Base-by-base conservation (phyloP, 768 basidiomycete species). In the Sistotremastrum suecicum region DNA sequence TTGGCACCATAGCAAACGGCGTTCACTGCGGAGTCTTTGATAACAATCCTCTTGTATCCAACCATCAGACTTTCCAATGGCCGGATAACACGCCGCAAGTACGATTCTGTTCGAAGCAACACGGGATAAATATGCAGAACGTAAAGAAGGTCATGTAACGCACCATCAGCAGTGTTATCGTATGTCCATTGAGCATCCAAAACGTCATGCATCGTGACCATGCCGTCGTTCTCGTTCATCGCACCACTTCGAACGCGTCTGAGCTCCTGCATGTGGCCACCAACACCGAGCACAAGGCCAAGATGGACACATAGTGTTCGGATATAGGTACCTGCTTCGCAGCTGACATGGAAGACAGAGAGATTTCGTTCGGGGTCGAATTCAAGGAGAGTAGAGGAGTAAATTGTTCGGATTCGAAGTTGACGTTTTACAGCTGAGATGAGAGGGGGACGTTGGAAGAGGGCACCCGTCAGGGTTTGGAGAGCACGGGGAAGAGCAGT, bases 181-280 rank as follows among this genome's bases (percentile, higher is more conserved):
- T 94, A 98, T 59, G 83, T 63, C 92, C 94, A 99, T 57, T 98
- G 95, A 8, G 95, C 95, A 62, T 99, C 95, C 66, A 99, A 67
- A 31, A 99, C 94, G 60, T 99, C 95, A 65, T 99, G 95, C 95
- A 99, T 99, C 20, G 94, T 92, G 49, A 98, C 95, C 57, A 97
- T 90, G 54, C 91, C 91, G 59, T 98, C 94, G 60, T 88, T 91
- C 68, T 99, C 95, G 42, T 84, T 87, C 76, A 97, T 82, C 42
- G 92, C 94, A 56, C 95, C 95, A 59, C 83, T 88, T 52, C 95
- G 70, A 9, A 98, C 94, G 55, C 95, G 70, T 55, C 95, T 74
- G 48, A 99, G 73, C 62, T 99, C 95, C 66, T 99, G 94, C 95
- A 99, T 99, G 64, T 99, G 95, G n/a, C 92, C 95, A 28, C 95